A percentile compares a stretch with the other conserved stretches of the same genome.
phyloP scores from a whole-genome alignment of 2,329 filamentous ascomycete species.

The Aspergillus fijiensis region DNA sequence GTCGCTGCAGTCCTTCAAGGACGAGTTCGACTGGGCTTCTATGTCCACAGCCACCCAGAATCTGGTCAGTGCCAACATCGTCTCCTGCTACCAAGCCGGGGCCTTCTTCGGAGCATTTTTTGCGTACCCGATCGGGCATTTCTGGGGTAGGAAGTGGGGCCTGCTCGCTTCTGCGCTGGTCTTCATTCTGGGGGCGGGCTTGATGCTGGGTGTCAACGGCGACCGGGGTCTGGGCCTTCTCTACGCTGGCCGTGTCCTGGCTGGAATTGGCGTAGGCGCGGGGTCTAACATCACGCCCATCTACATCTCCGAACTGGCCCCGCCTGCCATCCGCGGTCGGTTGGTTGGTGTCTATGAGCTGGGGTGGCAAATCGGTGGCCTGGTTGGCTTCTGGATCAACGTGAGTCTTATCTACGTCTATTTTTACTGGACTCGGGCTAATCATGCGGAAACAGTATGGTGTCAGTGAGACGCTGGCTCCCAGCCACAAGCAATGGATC shows the following conservation, averaged over 20 bases:
- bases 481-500: slow-evolving; percentile 41
- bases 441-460: slow-evolving; percentile 47
- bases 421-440: slow-evolving; percentile 16
- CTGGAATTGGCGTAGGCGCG: slow-evolving; percentile 58
- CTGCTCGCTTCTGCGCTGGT: slow-evolving; percentile 61
- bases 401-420: slow-evolving; percentile 23
- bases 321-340: slow-evolving; percentile 58
- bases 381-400: slow-evolving; percentile 54
- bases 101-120: slow-evolving; percentile 78
- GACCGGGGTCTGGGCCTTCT: slow-evolving; percentile 62
- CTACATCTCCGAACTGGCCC: slow-evolving; percentile 59
- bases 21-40: slow-evolving; percentile 64
- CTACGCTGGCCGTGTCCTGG: slow-evolving; percentile 58
- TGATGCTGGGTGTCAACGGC: slow-evolving; percentile 68
- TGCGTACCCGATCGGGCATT: slow-evolving; percentile 66
- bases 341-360: slow-evolving; percentile 60
- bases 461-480: slow-evolving; percentile 42
- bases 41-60: slow-evolving; percentile 46
- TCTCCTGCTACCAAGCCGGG: slow-evolving; percentile 78
- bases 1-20: slow-evolving; percentile 65
- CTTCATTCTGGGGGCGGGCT: slow-evolving; percentile 68
- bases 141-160: slow-evolving; percentile 64
- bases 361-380: slow-evolving; percentile 54
- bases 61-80: slow-evolving; percentile 70
- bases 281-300: slow-evolving; percentile 60